Evolutionary conservation across 208 protist species (phyloP), one percentile per base, ranked within the genome.

Genomic region (Trypanosoma scelopori): DNA sequence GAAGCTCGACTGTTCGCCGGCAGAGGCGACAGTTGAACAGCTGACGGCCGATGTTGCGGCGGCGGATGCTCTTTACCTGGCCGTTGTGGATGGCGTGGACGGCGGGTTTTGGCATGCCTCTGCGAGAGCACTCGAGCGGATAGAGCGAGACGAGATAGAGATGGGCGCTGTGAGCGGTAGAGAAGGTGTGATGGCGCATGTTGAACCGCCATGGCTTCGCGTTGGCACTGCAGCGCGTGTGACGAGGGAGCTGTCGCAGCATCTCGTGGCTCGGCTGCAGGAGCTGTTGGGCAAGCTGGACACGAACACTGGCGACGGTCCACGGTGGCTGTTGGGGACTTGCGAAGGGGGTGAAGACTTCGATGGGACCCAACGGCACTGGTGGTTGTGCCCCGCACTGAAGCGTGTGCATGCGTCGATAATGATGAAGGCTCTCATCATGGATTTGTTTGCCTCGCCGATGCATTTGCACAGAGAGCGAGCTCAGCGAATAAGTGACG

Each of bases 181-280:
- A 46, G 30, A 52, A 25, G 42, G 72, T 82, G 50, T 85, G 30
- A 57, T 89, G 48, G 53, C 68, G 39, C 76, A 79, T 37, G 58
- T 51, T 22, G 75, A 83, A 5, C 85, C 85, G 1, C 45, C 74
- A 22, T 91, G 85, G 85, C 76, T 75, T 25, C 79, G 71, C 43
- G 69, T 65, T 45, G 81, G 79, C 22, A 78, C 76, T 0, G 81
- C 71, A 3, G 53, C 69, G 15, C 57, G 71, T 43, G 57, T 75
- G 25, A 65, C 48, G 81, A 22, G 64, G 23, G 15, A 79, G 81
- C 25, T 70, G 71, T 59, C 39, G 15, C 48, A 50, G 20, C 5
- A 25, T 25, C 60, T 65, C 9, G 1, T 15, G 16, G n/a, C 37
- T 55, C 30, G 32, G 16, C 39, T 56, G 22, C 0, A 65, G 5